Conservation (phyloP, 352 stramenopile species). For the Phytophthora sojae region DNA sequence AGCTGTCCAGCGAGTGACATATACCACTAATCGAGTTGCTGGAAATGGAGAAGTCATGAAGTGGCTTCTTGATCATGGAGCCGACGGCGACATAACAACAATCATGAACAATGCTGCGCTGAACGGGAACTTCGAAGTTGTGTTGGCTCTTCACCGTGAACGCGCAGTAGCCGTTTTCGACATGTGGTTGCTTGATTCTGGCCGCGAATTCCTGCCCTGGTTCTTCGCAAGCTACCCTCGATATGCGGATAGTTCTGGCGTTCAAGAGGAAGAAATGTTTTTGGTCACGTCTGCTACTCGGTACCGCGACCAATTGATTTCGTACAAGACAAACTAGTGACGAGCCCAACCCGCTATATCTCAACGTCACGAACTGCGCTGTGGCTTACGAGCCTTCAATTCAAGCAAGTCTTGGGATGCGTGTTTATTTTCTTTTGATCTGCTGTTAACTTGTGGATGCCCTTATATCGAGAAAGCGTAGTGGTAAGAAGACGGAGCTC, state of each 20-base stretch:
- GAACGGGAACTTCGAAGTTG: background rate
- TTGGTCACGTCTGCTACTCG: too few species aligned
- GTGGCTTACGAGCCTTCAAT: background rate
- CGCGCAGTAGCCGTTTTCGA: too few species aligned
- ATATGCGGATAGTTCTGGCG: background rate
- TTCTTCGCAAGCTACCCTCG: background rate
- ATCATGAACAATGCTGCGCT: background rate
- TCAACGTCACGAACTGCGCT: background rate
- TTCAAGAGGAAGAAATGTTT: background rate
- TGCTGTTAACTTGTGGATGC: slow-evolving; percentile 73
- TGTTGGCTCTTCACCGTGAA: background rate
- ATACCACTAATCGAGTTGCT: too few species aligned
- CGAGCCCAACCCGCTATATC: background rate
- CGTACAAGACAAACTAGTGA: background rate
- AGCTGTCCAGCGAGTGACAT: too few species aligned
- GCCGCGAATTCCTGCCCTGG: too few species aligned
- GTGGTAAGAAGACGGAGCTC: slow-evolving; percentile 68
- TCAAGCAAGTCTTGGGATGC: slow-evolving; percentile 64
- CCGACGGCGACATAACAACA: too few species aligned
- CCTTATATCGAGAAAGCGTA: slow-evolving; percentile 71
- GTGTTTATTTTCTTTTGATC: slow-evolving; percentile 77
- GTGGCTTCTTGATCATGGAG: background rate
- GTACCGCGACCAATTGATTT: background rate
- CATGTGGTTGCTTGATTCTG: too few species aligned
- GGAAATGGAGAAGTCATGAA: too few species aligned